Evolutionary conservation across 306 rosid genomes (phyloP), one percentile per base, ranked within the genome.

Genomic region (Elaeagnus macrophylla): DNA sequence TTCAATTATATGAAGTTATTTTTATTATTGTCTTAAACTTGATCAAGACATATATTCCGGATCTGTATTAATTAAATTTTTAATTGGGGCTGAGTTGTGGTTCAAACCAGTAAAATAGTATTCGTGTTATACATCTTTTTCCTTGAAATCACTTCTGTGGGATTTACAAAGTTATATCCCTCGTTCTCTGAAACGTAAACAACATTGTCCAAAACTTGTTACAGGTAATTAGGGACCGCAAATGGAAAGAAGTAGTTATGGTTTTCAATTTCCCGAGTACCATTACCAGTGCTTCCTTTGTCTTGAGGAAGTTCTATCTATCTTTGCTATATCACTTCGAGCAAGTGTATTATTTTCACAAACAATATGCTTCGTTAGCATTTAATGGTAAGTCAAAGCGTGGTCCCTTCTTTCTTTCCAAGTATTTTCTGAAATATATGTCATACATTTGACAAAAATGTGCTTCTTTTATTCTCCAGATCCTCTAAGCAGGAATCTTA

Each of bases 261-360:
- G 54, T 61, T 40, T 88, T 88, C 72, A 74, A 72, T 52, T 85
- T 82, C 68, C 94, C 79, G 9, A 59, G 81, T 3, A 80, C 89
- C 49, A 69, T 85, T 61, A 82, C 91, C 9, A 84, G 85, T 1
- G 86, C 80, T 12, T 88, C 97, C 39, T 88, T 82, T 70, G 82
- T 79, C 55, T 70, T 88, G 46, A 73, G 97, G 54, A 89, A 74
- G 72, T 76, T 73, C 75, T 89, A 85, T 61, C 70, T 60, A 19
- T 82, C 93, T 2, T 64, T 85, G 82, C 89, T 89, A 54, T 85
- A 74, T 77, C 83, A 80, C 71, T 89, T 84, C 19, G 97, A 85
- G 89, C 97, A 89, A 78, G 86, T 69, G 53, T 85, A 88, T 70
- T 84, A 74, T 71, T 71, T 89, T 75, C 75, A 63, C 59, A 82